phyloP scores from a whole-genome alignment of 2,329 filamentous ascomycete species.

The Neofusicoccum laricinum region DNA sequence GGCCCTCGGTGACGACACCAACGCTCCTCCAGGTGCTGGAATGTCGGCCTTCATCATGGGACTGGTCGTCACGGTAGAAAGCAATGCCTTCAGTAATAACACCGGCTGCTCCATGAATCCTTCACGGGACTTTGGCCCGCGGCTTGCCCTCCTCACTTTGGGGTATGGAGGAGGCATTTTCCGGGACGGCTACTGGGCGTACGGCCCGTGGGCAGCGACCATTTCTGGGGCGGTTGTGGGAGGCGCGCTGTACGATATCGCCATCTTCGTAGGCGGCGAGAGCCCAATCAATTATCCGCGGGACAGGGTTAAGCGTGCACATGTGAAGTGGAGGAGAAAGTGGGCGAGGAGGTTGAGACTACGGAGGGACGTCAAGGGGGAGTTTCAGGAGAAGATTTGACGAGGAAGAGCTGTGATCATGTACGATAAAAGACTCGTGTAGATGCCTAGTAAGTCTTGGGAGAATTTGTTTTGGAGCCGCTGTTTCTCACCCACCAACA shows the following conservation, averaged over 20 bases:
- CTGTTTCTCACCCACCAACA: no score
- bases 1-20: slow-evolving; percentile 42
- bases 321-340: slow-evolving; percentile 12
- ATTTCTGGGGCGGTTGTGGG: slow-evolving; percentile 33
- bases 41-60: slow-evolving; percentile 37
- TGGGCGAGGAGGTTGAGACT: background rate
- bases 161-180: slow-evolving; percentile 29
- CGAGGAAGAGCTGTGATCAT: no score
- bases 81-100: slow-evolving; percentile 29
- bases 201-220: slow-evolving; percentile 35
- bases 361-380: background rate
- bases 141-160: slow-evolving; percentile 31
- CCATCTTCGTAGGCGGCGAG: slow-evolving; percentile 40
- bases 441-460: no score
- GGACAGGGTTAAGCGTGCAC: slow-evolving; percentile 2
- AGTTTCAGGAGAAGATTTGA: background rate
- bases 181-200: slow-evolving; percentile 32
- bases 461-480: background rate
- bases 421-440: no score
- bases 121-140: slow-evolving; percentile 35
- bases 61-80: slow-evolving; percentile 17
- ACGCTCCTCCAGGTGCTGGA: slow-evolving; percentile 44
- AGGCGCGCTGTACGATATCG: slow-evolving; percentile 33
- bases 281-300: slow-evolving; percentile 32
- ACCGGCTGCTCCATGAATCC: slow-evolving; percentile 38